These are phyloP conservation scores for Gomphus sp. DNA, from an alignment of 1,284 basidiomycete genomes.

Conservation along the genomic window DNA sequence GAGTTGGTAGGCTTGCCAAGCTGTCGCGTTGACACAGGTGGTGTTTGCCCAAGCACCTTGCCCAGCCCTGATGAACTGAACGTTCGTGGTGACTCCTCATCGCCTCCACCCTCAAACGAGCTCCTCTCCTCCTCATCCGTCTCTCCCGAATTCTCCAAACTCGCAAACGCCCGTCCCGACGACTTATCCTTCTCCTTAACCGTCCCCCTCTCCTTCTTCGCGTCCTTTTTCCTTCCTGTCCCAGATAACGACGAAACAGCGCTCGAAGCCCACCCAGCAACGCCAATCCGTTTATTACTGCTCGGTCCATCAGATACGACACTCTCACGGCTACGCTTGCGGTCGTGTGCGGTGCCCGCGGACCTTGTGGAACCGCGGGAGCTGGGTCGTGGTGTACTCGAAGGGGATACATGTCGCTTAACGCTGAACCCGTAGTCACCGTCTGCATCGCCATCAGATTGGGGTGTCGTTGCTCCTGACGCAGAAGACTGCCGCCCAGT, in stretches of 20 bases:
- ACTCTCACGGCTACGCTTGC: not conserved
- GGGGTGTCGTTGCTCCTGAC: not conserved
- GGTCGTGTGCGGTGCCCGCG: not conserved
- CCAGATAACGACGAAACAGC: conserved; percentile 52
- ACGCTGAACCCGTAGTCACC: not conserved
- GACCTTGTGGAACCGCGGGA: conserved; percentile 35
- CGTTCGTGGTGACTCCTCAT: conserved; percentile 19
- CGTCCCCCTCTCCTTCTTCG: conserved; percentile 38
- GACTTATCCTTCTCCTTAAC: conserved; percentile 46
- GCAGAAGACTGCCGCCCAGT: not conserved
- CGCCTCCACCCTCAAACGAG: conserved; percentile 20
- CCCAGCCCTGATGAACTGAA: conserved; percentile 23
- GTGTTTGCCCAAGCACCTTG: conserved; percentile 25
- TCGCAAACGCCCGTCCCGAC: conserved; percentile 30
- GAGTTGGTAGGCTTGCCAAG: conserved; percentile 33
- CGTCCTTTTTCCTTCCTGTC: conserved; percentile 7
- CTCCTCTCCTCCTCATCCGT: conserved; percentile 30
- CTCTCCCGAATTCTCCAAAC: conserved; percentile 24
- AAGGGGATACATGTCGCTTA: conserved; percentile 22
- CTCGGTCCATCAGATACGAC: not conserved
- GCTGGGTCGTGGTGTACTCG: conserved; percentile 45
- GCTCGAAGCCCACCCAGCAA: conserved; percentile 58
- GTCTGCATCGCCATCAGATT: not conserved
- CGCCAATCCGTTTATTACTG: conserved; percentile 27
- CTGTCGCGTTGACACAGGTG: conserved; percentile 37